Base-by-base conservation (phyloP, 768 basidiomycete species). In the Termitomyces heimii region DNA sequence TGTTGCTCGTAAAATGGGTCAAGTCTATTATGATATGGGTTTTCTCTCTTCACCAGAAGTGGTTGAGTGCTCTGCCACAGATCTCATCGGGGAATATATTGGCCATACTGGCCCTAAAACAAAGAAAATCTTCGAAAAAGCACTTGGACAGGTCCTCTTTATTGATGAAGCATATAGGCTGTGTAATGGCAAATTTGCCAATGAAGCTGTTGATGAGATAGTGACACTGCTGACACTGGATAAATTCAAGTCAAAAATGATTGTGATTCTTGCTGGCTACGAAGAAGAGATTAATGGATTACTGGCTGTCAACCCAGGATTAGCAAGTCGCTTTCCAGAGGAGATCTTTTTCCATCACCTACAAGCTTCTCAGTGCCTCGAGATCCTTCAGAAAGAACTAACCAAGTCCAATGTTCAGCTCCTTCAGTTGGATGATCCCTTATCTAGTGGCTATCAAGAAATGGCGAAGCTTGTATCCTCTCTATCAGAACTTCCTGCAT, bases 201-300 rank as follows among this genome's bases (percentile, higher is more conserved):
- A 85, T 65, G 88, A 89, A 66, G 88, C 87, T 7, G 77, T 86
- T 31, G 88, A 89, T 65, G 88, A 89, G 61, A 66, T 89, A 28
- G 87, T 88, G 9, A 79, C 78, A 83, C 1, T 43, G 42, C 72
- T 89, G 57, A 89, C 87, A 0, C 73, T 83, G 43, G 78, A 82
- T 2, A 71, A 67, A 42, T 89, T 78, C 71, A 75, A 76, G 60
- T 72, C 75, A 20, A 86, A 86, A 62, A 67, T 89, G 29, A 73
- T 89, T 32, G 80, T 88, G 55, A 81, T 89, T 55, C 75, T 89
- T 2, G 86, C 86, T 12, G 87, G 87, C 4, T 89, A 89, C 61
- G 84, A 86, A 57, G 56, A 79, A 13, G 83, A 88, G 50, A 88
- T 89, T 74, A 84, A 88, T 61, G 57, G 69, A 13, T 76, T 89